Percentiles rank a stretch among this genome's conserved stretches.
These are phyloP conservation scores for Physcomitrellopsis africana DNA, from an alignment of 225 moss, liverwort and hornwort species.

Conservation along the genomic window DNA sequence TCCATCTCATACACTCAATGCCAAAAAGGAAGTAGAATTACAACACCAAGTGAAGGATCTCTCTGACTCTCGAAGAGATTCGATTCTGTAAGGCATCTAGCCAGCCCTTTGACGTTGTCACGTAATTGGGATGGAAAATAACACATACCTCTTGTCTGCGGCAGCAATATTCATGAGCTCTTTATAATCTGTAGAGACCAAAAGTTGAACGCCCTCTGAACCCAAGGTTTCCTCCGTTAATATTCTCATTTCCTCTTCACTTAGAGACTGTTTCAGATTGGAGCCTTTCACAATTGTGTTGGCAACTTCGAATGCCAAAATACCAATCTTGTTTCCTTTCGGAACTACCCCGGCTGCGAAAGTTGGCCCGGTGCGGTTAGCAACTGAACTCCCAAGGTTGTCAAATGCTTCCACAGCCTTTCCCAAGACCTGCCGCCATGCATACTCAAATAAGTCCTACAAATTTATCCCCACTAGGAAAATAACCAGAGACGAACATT, in stretches of 20 bases:
- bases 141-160: constrained; percentile 66
- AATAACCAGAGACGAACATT: neutral
- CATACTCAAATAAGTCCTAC: constrained; percentile 18
- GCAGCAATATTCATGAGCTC: constrained; percentile 72
- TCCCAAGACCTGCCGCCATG: constrained; percentile 56
- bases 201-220: constrained; percentile 71
- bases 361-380: constrained; percentile 56
- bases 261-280: constrained; percentile 73
- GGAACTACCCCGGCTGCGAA: constrained; percentile 63
- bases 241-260: constrained; percentile 62
- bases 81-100: neutral
- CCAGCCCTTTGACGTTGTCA: neutral
- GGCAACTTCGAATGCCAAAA: constrained; percentile 78
- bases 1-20: constrained; percentile 22
- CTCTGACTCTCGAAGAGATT: constrained; percentile 17
- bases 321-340: constrained; percentile 69
- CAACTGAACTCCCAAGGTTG: constrained; percentile 68
- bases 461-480: constrained; percentile 14
- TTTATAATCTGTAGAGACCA: constrained; percentile 62
- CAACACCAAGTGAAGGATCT: constrained; percentile 10
- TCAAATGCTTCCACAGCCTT: constrained; percentile 68
- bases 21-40: constrained; percentile 2
- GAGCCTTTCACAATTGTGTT: constrained; percentile 79
- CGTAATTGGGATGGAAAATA: constrained; percentile 1
- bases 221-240: constrained; percentile 67